Conservation (phyloP, 495 filamentous ascomycete species). For the Hyaloscypha hepaticicola region DNA sequence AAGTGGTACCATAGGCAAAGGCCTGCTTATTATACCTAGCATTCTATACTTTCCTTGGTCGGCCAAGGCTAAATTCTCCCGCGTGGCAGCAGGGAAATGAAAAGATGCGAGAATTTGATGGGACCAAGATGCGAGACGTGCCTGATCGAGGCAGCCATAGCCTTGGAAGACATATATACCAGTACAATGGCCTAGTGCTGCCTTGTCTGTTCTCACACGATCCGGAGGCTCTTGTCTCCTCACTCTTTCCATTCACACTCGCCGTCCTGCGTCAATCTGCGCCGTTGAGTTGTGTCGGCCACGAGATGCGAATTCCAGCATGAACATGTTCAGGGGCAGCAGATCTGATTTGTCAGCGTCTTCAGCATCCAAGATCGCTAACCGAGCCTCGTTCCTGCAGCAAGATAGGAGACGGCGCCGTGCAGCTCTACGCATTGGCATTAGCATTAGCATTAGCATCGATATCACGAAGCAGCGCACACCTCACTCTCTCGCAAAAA, state of each 20-base stretch:
- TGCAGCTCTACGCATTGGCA: constrained; percentile 1
- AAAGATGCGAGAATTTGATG: neutral
- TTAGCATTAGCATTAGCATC: neutral
- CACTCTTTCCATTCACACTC: neutral
- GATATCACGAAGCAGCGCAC: neutral
- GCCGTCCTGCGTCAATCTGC: neutral
- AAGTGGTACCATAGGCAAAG: neutral
- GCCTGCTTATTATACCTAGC: neutral
- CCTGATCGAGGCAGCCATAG: neutral
- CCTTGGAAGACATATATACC: neutral
- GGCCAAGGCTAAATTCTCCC: neutral
- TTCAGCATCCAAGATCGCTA: neutral
- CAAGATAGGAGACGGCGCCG: neutral
- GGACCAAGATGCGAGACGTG: constrained; percentile 3
- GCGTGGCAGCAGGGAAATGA: constrained; percentile 3
- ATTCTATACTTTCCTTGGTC: neutral
- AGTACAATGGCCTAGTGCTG: neutral
- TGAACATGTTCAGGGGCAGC: neutral
- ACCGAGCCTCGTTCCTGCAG: neutral
- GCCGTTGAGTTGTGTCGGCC: neutral
- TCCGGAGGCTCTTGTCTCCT: neutral
- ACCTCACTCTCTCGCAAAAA: neutral
- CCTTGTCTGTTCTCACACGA: neutral
- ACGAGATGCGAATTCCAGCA: neutral
- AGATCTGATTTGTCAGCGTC: neutral